phyloP scores from a whole-genome alignment of 768 basidiomycete genomes.

The Russula compacta region DNA sequence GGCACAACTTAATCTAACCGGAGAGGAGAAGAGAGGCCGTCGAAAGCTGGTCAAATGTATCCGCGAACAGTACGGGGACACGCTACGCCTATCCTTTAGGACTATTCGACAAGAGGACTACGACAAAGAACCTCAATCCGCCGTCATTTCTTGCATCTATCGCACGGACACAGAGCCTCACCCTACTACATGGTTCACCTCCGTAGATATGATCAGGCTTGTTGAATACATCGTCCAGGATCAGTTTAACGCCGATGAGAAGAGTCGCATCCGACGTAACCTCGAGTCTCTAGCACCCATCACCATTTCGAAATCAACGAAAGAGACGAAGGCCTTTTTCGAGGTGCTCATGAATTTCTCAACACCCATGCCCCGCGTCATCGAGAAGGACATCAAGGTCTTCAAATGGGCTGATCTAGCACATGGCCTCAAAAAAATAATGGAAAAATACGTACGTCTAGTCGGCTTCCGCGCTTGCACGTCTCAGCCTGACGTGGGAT shows the following conservation, averaged over 20 bases:
- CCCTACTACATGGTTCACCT: constrained; percentile 68
- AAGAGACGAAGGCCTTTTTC: constrained; percentile 64
- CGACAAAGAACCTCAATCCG: constrained; percentile 43
- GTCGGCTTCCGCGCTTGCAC: neutral
- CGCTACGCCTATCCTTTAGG: constrained; percentile 71
- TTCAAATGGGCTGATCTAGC: constrained; percentile 69
- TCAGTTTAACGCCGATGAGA: constrained; percentile 88
- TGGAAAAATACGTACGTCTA: constrained; percentile 69
- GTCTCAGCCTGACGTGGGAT: neutral
- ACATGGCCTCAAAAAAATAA: constrained; percentile 67
- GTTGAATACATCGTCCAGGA: constrained; percentile 71
- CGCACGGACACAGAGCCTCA: constrained; percentile 49
- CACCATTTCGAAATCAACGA: constrained; percentile 80
- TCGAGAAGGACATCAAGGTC: constrained; percentile 93
- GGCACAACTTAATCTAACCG: constrained; percentile 49
- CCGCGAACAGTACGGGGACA: constrained; percentile 66
- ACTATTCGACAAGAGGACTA: constrained; percentile 68
- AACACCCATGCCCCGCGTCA: constrained; percentile 88
- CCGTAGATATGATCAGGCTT: constrained; percentile 91
- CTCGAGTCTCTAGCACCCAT: constrained; percentile 86
- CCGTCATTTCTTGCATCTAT: constrained; percentile 93
- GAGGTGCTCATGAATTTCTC: constrained; percentile 95
- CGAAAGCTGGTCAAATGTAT: constrained; percentile 84
- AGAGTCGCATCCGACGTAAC: constrained; percentile 91
- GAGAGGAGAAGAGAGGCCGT: constrained; percentile 55